Conservation (phyloP, 140 eudicot species). For the Ambrosia hybrid region DNA sequence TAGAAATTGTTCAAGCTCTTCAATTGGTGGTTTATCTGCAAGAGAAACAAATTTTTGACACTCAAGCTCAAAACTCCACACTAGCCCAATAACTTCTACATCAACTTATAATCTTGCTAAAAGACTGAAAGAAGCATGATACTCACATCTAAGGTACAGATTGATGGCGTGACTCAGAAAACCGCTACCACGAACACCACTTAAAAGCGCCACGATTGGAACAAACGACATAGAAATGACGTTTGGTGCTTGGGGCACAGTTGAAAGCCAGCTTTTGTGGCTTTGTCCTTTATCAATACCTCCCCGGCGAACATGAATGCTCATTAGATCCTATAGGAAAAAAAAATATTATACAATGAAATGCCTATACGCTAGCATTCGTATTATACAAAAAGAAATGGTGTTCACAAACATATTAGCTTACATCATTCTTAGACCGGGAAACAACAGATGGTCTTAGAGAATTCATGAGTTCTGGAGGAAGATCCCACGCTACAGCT, state of each 20-base stretch:
- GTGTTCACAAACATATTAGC: constrained; percentile 11
- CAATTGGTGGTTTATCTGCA: constrained; percentile 91
- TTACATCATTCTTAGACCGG: constrained; percentile 73
- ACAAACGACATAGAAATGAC: constrained; percentile 91
- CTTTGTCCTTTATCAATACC: constrained; percentile 80
- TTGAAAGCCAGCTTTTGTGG: constrained; percentile 88
- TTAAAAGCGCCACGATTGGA: constrained; percentile 79
- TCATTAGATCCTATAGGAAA: constrained; percentile 65
- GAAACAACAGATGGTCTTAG: constrained; percentile 59
- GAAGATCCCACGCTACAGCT: constrained; percentile 59
- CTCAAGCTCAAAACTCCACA: not conserved
- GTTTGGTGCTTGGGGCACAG: constrained; percentile 79
- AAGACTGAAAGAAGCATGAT: constrained; percentile 24
- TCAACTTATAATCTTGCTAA: too few relatives aligned
- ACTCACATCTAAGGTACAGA: constrained; percentile 91
- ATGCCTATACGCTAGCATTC: not conserved
- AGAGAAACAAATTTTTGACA: not conserved
- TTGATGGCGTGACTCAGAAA: constrained; percentile 89
- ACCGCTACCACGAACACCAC: constrained; percentile 91
- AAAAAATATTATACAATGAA: constrained; percentile 5
- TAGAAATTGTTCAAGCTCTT: constrained; percentile 86
- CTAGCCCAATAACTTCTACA: too few relatives aligned
- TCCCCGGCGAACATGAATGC: constrained; percentile 80
- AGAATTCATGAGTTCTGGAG: constrained; percentile 49
- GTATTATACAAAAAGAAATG: not conserved